Conservation (phyloP, 1,284 basidiomycete genomes). For the Agaricales sp. region DNA sequence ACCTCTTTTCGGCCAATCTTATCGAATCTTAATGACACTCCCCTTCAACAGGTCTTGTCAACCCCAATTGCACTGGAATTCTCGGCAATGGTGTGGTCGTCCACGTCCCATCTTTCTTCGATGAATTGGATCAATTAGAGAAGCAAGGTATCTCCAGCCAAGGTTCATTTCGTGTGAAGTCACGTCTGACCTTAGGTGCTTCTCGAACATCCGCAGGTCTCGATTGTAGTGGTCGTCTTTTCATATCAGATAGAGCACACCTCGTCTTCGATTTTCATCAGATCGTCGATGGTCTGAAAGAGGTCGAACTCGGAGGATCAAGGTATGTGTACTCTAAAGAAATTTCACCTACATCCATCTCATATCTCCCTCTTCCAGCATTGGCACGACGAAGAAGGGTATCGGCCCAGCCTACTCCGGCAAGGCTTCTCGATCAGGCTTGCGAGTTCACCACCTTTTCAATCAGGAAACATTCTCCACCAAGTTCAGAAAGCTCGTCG, state of each 20-base stretch:
- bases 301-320: conserved; percentile 90
- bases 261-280: conserved; percentile 99
- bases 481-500: conserved; percentile 94
- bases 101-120: conserved; percentile 92
- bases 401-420: conserved; percentile 98
- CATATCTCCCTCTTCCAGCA: conserved; percentile 50
- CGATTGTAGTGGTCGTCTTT: conserved; percentile 77
- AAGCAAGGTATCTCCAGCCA: conserved; percentile 60
- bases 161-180: background rate
- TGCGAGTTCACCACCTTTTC: conserved; percentile 95
- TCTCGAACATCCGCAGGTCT: conserved; percentile 45
- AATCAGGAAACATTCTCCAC: conserved; percentile 78
- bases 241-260: conserved; percentile 93
- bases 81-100: conserved; percentile 95
- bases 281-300: conserved; percentile 97
- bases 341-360: background rate
- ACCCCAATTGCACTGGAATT: conserved; percentile 78
- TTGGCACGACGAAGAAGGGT: conserved; percentile 96
- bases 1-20: too few species aligned
- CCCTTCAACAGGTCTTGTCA: conserved; percentile 66
- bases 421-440: conserved; percentile 93
- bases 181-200: conserved; percentile 5
- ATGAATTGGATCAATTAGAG: conserved; percentile 83
- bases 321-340: conserved; percentile 37
- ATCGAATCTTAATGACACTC: background rate